Conservation (phyloP, 192 early-diverging fungal genomes). For the Coemansia sp. region DNA sequence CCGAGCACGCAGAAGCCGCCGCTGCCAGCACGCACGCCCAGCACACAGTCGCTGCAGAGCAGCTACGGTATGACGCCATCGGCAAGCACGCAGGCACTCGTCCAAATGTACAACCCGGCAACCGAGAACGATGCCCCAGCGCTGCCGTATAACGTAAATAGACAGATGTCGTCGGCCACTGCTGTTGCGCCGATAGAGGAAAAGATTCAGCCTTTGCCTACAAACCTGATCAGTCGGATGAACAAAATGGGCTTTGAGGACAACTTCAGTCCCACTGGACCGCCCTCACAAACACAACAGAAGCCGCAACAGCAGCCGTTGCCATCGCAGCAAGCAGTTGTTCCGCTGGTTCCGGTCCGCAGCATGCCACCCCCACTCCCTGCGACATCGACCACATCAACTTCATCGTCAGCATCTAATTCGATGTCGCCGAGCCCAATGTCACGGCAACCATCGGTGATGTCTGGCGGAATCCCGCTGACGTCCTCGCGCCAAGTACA, state of each 20-base stretch:
- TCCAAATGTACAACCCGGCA: constrained; percentile 16
- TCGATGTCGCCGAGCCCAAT: not conserved
- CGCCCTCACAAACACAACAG: constrained; percentile 4
- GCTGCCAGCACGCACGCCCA: not conserved
- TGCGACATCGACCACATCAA: not conserved
- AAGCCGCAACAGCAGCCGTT: constrained; percentile 4
- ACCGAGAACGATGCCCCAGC: constrained; percentile 26
- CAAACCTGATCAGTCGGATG: constrained; percentile 24
- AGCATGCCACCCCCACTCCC: constrained; percentile 1
- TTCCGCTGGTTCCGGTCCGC: constrained; percentile 10
- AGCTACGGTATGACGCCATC: not conserved
- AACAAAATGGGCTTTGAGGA: constrained; percentile 33
- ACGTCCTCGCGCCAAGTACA: constrained; percentile 7
- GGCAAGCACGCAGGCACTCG: too few species aligned
- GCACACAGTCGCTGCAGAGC: not conserved
- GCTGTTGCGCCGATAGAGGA: constrained; percentile 12
- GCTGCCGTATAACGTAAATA: constrained; percentile 19
- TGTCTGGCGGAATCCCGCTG: constrained; percentile 5
- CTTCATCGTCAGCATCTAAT: not conserved
- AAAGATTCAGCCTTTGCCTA: constrained; percentile 22
- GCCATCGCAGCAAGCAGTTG: not conserved
- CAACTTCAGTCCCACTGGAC: constrained; percentile 26
- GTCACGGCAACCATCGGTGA: not conserved
- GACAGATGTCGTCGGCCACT: constrained; percentile 1
- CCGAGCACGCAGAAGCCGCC: constrained; percentile 2